Evolutionary conservation across 495 filamentous ascomycete genomes (phyloP).

Genomic region (Parathielavia appendiculata): DNA sequence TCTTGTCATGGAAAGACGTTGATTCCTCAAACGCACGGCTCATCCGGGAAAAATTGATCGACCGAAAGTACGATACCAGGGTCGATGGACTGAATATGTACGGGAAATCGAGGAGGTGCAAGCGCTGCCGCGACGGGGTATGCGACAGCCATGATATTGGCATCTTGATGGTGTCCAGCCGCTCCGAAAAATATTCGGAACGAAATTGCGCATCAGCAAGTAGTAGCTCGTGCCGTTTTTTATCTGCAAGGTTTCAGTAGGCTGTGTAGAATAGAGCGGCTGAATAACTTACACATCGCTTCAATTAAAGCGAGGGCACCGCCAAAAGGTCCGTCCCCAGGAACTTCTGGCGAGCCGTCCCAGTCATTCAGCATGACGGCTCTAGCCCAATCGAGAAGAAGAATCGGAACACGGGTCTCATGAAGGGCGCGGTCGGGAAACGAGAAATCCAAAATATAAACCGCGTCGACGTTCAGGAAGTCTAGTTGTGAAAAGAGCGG

Average conservation of each 20-base stretch:
- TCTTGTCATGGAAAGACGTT: conserved; percentile 55
- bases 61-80: conserved; percentile 77
- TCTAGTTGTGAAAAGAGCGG: conserved; percentile 47
- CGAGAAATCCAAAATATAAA: conserved; percentile 42
- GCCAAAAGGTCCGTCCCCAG: conserved; percentile 60
- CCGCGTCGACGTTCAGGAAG: conserved; percentile 37
- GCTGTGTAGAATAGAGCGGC: not conserved
- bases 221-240: conserved; percentile 56
- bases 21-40: conserved; percentile 67
- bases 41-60: conserved; percentile 84
- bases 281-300: conserved; percentile 57
- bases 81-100: conserved; percentile 72
- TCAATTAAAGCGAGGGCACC: conserved; percentile 68
- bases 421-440: conserved; percentile 44
- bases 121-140: conserved; percentile 51
- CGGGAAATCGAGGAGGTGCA: conserved; percentile 75
- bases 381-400: conserved; percentile 73
- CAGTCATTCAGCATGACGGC: conserved; percentile 70
- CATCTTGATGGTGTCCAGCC: conserved; percentile 70
- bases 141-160: conserved; percentile 68
- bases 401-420: conserved; percentile 48
- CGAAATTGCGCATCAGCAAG: conserved; percentile 64
- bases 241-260: conserved; percentile 40
- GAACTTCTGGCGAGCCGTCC: conserved; percentile 67
- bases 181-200: conserved; percentile 68